phyloP scores from a whole-genome alignment of 495 filamentous ascomycete genomes.

The Xylaria intraflava region DNA sequence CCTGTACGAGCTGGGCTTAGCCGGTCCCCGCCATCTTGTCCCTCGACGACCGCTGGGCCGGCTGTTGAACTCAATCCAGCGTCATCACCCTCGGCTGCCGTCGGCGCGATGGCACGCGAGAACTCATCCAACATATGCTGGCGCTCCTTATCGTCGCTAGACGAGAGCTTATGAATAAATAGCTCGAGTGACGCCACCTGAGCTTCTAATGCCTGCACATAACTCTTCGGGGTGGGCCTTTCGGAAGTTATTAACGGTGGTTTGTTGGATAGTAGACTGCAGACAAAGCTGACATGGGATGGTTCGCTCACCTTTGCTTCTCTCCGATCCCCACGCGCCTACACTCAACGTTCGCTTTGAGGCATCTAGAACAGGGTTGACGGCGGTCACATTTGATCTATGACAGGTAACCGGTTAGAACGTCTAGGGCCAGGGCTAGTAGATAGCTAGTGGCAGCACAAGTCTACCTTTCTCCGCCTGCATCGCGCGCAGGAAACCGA shows the following conservation, averaged over 20 bases:
- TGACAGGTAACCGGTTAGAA: background rate
- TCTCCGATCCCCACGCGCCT: conserved; percentile 19
- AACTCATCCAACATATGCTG: conserved; percentile 12
- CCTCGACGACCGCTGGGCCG: background rate
- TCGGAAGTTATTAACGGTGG: background rate
- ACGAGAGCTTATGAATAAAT: conserved; percentile 24
- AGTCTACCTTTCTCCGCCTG: conserved; percentile 20
- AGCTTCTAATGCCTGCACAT: conserved; percentile 26
- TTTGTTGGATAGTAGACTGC: background rate
- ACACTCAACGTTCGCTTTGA: conserved; percentile 23
- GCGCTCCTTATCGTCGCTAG: conserved; percentile 12
- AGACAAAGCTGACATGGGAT: background rate
- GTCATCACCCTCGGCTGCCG: background rate
- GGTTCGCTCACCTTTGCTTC: conserved; percentile 17
- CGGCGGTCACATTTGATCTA: conserved; percentile 28
- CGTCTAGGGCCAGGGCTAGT: background rate
- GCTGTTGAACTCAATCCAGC: background rate
- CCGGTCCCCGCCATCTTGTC: background rate
- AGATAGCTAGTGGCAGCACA: conserved; percentile 5
- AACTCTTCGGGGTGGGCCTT: conserved; percentile 22
- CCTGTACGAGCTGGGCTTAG: conserved; percentile 15
- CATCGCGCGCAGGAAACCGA: conserved; percentile 9
- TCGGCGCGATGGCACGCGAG: conserved; percentile 3
- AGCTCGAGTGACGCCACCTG: conserved; percentile 24
- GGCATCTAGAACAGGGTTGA: conserved; percentile 22